Evolutionary conservation across 2,329 filamentous ascomycete genomes (phyloP).

Genomic region (Scedosporium dehoogii): DNA sequence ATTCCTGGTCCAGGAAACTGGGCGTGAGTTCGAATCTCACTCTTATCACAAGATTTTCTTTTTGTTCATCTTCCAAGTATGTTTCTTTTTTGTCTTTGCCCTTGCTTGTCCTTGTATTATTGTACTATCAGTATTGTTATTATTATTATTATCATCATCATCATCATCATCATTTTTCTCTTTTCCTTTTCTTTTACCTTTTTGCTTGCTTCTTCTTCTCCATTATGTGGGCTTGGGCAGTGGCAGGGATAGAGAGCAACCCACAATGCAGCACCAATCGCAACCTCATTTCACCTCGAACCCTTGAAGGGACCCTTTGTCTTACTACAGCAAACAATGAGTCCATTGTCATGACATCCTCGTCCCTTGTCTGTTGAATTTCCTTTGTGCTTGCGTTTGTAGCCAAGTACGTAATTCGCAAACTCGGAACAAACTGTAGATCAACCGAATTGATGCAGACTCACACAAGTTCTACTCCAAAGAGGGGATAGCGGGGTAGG

Average conservation of each 20-base stretch:
- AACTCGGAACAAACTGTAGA: not conserved
- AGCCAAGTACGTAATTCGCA: not conserved
- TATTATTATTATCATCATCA: no score
- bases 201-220: not conserved
- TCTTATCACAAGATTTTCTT: not conserved
- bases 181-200: not conserved
- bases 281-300: not conserved
- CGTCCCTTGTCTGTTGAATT: not conserved
- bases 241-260: no score
- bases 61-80: not conserved
- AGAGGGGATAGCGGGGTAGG: not conserved
- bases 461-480: not conserved
- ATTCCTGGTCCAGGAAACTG: conserved; percentile 2
- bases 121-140: no score
- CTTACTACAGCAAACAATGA: no score
- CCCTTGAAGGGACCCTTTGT: not conserved
- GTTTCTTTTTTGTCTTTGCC: not conserved
- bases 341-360: not conserved
- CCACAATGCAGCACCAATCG: not conserved
- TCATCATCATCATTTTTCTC: not conserved
- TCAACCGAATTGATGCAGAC: not conserved
- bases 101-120: not conserved
- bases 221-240: not conserved
- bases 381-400: no score
- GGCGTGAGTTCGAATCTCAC: conserved; percentile 1